Conservation (phyloP, 2,329 filamentous ascomycete species). For the Magnaporthales sp. region DNA sequence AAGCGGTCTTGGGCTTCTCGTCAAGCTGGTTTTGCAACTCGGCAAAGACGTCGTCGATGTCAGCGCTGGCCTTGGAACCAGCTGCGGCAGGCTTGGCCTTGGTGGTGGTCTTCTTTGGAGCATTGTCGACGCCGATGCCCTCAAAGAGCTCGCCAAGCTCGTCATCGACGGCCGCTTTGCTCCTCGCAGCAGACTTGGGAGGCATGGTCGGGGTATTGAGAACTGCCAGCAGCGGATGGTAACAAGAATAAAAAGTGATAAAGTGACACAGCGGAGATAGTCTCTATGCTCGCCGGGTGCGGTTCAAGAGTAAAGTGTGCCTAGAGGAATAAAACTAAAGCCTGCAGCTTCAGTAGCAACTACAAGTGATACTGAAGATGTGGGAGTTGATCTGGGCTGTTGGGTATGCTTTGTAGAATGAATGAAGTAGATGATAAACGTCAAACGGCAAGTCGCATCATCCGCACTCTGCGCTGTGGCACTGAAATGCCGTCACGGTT, state of each 20-base stretch:
- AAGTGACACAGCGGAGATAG: background rate
- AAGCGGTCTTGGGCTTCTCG: conserved; percentile 51
- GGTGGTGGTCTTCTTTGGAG: conserved; percentile 23
- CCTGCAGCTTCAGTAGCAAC: background rate
- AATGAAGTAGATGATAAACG: background rate
- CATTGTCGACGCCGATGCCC: conserved; percentile 47
- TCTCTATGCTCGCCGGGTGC: background rate
- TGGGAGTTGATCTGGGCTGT: background rate
- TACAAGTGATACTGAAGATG: background rate
- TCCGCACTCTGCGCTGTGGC: background rate
- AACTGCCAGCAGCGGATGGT: background rate
- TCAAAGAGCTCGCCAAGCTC: conserved; percentile 59
- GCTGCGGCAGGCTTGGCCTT: conserved; percentile 29
- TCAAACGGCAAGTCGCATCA: background rate
- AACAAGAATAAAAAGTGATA: background rate
- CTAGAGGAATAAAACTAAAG: background rate
- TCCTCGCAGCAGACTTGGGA: conserved; percentile 37
- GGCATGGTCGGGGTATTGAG: conserved; percentile 34
- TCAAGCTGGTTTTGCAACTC: conserved; percentile 75
- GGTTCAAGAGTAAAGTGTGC: background rate
- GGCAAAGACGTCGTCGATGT: conserved; percentile 53
- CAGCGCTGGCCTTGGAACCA: conserved; percentile 34
- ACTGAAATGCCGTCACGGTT: background rate
- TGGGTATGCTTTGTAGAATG: background rate
- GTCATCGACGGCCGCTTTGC: conserved; percentile 50